Evolutionary conservation across 257 asterid genomes (phyloP).

Genomic region (Phtheirospermum japonicum): DNA sequence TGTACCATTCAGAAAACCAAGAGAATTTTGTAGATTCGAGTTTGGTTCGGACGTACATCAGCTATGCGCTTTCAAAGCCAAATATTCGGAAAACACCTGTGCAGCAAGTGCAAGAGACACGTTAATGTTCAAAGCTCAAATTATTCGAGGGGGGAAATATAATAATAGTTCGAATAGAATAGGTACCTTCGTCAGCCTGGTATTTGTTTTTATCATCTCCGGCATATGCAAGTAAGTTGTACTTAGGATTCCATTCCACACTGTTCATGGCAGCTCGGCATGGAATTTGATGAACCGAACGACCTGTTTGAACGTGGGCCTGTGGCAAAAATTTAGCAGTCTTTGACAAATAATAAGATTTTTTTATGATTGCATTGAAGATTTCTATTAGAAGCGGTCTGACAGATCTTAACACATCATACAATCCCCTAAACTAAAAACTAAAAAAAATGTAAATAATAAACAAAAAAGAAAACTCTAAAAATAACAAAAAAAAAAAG

Average conservation of each 20-base stretch:
- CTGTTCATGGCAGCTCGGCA: slow-evolving; percentile 99
- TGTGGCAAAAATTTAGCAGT: slow-evolving; percentile 35
- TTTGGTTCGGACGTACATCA: not conserved
- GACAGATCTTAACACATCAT: too few species aligned
- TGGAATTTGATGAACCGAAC: slow-evolving; percentile 88
- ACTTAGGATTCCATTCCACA: slow-evolving; percentile 96
- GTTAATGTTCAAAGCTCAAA: slow-evolving; percentile 6
- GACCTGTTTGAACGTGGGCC: slow-evolving; percentile 78
- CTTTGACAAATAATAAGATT: not conserved
- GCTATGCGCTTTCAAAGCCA: slow-evolving; percentile 76
- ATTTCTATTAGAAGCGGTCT: not conserved
- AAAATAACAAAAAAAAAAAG: too few species aligned
- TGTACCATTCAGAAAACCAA: slow-evolving; percentile 8
- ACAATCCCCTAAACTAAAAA: too few species aligned
- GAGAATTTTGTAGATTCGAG: not conserved
- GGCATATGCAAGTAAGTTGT: slow-evolving; percentile 90
- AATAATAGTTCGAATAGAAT: not conserved
- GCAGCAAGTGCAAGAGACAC: slow-evolving; percentile 11
- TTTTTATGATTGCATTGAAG: not conserved
- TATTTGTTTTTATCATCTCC: slow-evolving; percentile 97
- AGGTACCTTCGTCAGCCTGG: slow-evolving; percentile 83
- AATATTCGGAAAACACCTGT: slow-evolving; percentile 88
- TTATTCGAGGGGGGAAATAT: not conserved
- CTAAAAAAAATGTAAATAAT: too few species aligned
- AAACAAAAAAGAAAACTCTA: too few species aligned